Evolutionary conservation across 148 eudicot genomes (phyloP).

Genomic region (Tetragonia tetragonoides): DNA sequence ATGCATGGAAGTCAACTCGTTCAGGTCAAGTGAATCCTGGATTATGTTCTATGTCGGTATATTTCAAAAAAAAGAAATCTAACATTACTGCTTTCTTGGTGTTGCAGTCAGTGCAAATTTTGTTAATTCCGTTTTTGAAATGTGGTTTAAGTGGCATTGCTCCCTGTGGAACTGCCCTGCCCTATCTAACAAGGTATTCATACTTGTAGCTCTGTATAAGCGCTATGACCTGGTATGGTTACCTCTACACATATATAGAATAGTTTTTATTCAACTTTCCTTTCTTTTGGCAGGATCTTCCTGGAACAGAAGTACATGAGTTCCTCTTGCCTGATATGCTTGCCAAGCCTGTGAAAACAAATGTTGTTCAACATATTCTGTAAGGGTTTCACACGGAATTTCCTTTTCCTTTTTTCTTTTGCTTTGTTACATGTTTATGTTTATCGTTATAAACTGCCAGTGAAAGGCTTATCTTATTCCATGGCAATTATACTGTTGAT

Average conservation of each 20-base stretch:
- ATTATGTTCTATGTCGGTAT: slow-evolving; percentile 2
- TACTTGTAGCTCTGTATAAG: not conserved
- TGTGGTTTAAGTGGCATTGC: slow-evolving; percentile 96
- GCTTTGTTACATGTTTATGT: not conserved
- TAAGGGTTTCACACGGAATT: slow-evolving; percentile 23
- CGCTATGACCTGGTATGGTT: not conserved
- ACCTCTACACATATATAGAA: not conserved
- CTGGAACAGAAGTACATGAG: slow-evolving; percentile 27
- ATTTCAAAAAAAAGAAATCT: not conserved
- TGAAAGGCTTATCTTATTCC: not conserved
- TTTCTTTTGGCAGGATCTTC: slow-evolving; percentile 35
- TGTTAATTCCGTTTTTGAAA: slow-evolving; percentile 59
- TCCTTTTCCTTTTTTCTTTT: not conserved
- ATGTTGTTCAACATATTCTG: slow-evolving; percentile 46
- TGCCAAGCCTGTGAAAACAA: slow-evolving; percentile 54
- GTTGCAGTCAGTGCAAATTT: slow-evolving; percentile 48
- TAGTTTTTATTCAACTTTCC: not conserved
- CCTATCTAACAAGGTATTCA: slow-evolving; percentile 44
- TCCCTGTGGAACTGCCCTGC: slow-evolving; percentile 57
- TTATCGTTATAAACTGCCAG: not conserved
- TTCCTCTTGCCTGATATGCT: slow-evolving; percentile 51
- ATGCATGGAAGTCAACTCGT: slow-evolving; percentile 49
- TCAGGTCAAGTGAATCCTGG: slow-evolving; percentile 47
- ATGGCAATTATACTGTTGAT: not conserved
- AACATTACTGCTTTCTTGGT: slow-evolving; percentile 14